These are phyloP conservation scores for Aspergillus carbonarius DNA, from an alignment of 2,329 filamentous ascomycete species.

Conservation along the genomic window DNA sequence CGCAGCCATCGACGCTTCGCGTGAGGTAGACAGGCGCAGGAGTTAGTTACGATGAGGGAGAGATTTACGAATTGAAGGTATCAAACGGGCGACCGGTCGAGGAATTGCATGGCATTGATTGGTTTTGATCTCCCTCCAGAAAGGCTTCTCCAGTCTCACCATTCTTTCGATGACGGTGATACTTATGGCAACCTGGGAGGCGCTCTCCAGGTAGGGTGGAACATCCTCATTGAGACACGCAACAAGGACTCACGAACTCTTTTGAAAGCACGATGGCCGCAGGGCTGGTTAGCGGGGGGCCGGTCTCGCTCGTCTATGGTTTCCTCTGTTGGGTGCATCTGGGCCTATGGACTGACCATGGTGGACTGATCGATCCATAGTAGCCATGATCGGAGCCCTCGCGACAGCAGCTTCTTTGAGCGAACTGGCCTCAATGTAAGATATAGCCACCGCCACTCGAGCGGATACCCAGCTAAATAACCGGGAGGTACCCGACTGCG, in stretches of 20 bases:
- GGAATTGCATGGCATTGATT: no score
- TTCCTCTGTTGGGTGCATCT: background rate
- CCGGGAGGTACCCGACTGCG: constrained; percentile 9
- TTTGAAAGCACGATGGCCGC: background rate
- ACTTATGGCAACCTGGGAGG: constrained; percentile 1
- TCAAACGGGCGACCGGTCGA: no score
- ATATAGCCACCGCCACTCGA: no score
- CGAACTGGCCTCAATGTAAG: constrained; percentile 12
- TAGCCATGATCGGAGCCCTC: background rate
- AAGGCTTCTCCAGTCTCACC: background rate
- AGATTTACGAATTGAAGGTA: no score
- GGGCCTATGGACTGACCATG: no score
- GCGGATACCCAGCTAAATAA: no score
- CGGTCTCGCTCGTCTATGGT: constrained; percentile 10
- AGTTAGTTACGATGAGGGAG: no score
- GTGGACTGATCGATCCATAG: background rate
- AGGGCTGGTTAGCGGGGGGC: constrained; percentile 8
- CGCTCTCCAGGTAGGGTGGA: background rate
- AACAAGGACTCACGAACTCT: background rate
- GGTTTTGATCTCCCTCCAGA: background rate
- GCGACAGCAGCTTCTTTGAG: constrained; percentile 9
- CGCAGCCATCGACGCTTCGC: no score
- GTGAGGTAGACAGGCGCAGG: no score
- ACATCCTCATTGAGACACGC: no score
- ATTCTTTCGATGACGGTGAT: background rate